Conservation (phyloP, 2,329 filamentous ascomycete species). For the Hymenoscyphus fructigenus region DNA sequence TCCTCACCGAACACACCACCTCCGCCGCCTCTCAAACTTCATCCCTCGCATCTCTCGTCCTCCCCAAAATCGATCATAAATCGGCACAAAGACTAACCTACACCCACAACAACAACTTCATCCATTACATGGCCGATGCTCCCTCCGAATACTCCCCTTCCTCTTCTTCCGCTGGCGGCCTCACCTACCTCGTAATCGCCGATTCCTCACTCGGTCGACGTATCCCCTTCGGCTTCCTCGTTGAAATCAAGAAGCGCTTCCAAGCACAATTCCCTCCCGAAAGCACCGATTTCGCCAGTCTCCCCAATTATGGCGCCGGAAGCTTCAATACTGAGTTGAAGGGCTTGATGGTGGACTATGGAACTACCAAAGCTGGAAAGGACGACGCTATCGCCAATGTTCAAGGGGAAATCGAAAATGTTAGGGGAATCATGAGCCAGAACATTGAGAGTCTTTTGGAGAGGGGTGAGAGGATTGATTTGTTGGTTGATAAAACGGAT, state of each 20-base stretch:
- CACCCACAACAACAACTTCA: constrained; percentile 86
- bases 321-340: constrained; percentile 81
- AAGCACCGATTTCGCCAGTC: constrained; percentile 68
- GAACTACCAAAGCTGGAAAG: constrained; percentile 71
- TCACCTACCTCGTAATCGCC: constrained; percentile 90
- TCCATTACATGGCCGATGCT: constrained; percentile 91
- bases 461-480: constrained; percentile 87
- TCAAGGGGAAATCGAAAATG: constrained; percentile 87
- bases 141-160: constrained; percentile 60
- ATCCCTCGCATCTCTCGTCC: constrained; percentile 86
- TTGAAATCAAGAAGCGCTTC: constrained; percentile 89
- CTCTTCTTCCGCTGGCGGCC: constrained; percentile 67
- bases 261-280: constrained; percentile 65
- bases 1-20: constrained; percentile 88
- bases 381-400: constrained; percentile 82
- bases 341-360: constrained; percentile 78
- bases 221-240: constrained; percentile 88
- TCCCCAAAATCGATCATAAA: constrained; percentile 87
- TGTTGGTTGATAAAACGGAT: constrained; percentile 96
- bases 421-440: constrained; percentile 89
- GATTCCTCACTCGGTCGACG: constrained; percentile 78
- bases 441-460: constrained; percentile 90
- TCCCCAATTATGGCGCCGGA: constrained; percentile 88
- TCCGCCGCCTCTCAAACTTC: constrained; percentile 81
- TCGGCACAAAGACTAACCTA: constrained; percentile 87